Evolutionary conservation across 2,329 filamentous ascomycete genomes (phyloP).

Genomic region (Arthroderma uncinatum): DNA sequence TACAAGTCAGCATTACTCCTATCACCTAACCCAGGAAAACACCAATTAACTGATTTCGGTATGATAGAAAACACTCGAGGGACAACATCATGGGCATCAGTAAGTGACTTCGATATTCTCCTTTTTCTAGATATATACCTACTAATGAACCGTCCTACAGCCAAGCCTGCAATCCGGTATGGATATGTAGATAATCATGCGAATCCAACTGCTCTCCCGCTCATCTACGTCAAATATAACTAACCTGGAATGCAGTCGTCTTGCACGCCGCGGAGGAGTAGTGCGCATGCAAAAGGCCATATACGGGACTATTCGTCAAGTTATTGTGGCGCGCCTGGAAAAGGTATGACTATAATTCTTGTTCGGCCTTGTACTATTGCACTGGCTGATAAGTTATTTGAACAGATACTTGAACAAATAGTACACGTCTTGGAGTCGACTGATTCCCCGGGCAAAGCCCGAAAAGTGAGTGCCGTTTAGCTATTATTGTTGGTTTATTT

Average conservation of each 20-base stretch:
- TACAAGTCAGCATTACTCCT: not conserved
- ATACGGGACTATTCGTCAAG: slow-evolving; percentile 21
- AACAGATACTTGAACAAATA: slow-evolving; percentile 20
- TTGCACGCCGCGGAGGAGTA: slow-evolving; percentile 29
- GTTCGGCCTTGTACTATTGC: not conserved
- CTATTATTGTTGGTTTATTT: not conserved
- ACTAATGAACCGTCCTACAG: slow-evolving; percentile 12
- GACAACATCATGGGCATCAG: slow-evolving; percentile 24
- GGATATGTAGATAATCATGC: not conserved
- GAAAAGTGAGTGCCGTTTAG: slow-evolving; percentile 10
- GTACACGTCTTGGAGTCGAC: slow-evolving; percentile 18
- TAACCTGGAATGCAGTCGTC: slow-evolving; percentile 18
- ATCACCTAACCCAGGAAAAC: not conserved
- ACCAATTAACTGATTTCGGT: not conserved
- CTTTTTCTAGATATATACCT: not conserved
- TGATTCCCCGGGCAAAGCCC: slow-evolving; percentile 7
- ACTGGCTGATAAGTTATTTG: not conserved
- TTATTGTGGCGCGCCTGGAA: slow-evolving; percentile 15
- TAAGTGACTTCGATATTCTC: slow-evolving; percentile 12
- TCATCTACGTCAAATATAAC: not conserved
- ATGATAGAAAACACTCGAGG: slow-evolving; percentile 12
- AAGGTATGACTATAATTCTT: slow-evolving; percentile 16
- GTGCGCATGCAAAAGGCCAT: slow-evolving; percentile 21
- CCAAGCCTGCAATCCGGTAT: slow-evolving; percentile 24
- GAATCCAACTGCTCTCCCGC: not conserved